These are phyloP conservation scores for Thalassiosira oceanica DNA, from an alignment of 352 stramenopile species.

Conservation along the genomic window DNA sequence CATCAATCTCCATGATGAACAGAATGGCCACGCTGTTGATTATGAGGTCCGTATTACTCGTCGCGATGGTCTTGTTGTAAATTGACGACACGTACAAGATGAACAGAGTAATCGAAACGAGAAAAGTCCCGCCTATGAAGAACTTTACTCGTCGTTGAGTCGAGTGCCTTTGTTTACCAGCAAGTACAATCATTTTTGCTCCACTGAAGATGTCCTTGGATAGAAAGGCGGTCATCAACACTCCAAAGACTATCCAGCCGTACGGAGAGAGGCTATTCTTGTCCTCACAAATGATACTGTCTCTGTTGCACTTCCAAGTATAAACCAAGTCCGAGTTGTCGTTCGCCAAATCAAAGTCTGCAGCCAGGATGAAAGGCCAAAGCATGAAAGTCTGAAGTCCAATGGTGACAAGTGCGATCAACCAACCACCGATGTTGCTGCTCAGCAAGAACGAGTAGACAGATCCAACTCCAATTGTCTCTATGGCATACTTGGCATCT, in stretches of 20 bases:
- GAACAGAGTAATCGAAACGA: slow-evolving; percentile 14
- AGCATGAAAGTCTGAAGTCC: slow-evolving; percentile 11
- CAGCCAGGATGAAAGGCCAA: slow-evolving; percentile 8
- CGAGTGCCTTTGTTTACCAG: slow-evolving; percentile 6
- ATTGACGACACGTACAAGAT: slow-evolving; percentile 19
- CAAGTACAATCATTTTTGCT: slow-evolving; percentile 11
- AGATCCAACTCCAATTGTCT: slow-evolving; percentile 19
- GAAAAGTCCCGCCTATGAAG: slow-evolving; percentile 9
- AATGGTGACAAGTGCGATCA: slow-evolving; percentile 1
- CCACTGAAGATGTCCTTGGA: slow-evolving; percentile 14
- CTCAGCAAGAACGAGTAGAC: slow-evolving; percentile 26
- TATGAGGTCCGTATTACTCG: slow-evolving; percentile 14
- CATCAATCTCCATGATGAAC: too few relatives aligned
- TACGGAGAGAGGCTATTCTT: not conserved
- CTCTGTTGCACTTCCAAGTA: slow-evolving; percentile 17
- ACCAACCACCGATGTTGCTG: slow-evolving; percentile 12
- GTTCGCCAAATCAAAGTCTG: slow-evolving; percentile 9
- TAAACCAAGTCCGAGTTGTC: slow-evolving; percentile 12
- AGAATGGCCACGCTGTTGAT: too few relatives aligned
- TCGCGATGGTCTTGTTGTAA: slow-evolving; percentile 36
- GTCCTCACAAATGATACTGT: slow-evolving; percentile 1
- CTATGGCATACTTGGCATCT: slow-evolving; percentile 19
- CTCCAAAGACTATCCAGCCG: slow-evolving; percentile 11
- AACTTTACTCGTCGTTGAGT: not conserved
- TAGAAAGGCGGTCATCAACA: slow-evolving; percentile 23